phyloP scores from a whole-genome alignment of 78 protist genomes.

The Guillardia theta region DNA sequence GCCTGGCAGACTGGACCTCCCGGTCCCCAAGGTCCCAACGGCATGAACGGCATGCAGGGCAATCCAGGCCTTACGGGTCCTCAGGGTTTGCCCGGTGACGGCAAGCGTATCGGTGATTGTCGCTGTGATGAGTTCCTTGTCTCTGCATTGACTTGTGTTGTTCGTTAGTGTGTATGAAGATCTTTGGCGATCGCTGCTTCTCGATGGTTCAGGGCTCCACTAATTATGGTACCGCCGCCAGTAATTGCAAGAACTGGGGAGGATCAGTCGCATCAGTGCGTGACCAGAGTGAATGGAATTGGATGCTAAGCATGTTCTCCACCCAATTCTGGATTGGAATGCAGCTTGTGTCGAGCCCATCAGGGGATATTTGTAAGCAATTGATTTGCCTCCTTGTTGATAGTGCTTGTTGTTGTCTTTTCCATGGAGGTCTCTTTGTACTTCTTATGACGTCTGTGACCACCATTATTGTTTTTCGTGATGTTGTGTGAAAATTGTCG shows the following conservation, averaged over 20 bases:
- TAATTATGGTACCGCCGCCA: not conserved
- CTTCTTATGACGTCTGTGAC: not conserved
- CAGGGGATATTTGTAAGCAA: not conserved
- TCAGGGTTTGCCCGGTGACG: not conserved
- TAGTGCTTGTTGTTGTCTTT: not conserved
- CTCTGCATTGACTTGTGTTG: too few relatives aligned
- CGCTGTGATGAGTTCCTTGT: too few relatives aligned
- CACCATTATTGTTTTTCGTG: not conserved
- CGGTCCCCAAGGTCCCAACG: not conserved
- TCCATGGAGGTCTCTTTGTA: not conserved
- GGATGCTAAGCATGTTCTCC: not conserved
- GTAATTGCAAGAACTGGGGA: not conserved
- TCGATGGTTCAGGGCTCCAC: not conserved
- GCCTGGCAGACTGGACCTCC: not conserved
- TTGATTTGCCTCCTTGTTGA: not conserved
- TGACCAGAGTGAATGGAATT: not conserved
- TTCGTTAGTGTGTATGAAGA: not conserved
- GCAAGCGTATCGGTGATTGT: not conserved
- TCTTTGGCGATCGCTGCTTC: not conserved
- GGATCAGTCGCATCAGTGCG: not conserved
- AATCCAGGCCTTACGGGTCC: not conserved
- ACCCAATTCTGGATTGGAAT: not conserved
- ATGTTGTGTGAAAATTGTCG: not conserved
- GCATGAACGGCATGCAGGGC: not conserved
- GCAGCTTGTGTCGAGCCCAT: not conserved